Conservation (phyloP, 2,329 filamentous ascomycete genomes). For the Colletotrichum zoysiae region DNA sequence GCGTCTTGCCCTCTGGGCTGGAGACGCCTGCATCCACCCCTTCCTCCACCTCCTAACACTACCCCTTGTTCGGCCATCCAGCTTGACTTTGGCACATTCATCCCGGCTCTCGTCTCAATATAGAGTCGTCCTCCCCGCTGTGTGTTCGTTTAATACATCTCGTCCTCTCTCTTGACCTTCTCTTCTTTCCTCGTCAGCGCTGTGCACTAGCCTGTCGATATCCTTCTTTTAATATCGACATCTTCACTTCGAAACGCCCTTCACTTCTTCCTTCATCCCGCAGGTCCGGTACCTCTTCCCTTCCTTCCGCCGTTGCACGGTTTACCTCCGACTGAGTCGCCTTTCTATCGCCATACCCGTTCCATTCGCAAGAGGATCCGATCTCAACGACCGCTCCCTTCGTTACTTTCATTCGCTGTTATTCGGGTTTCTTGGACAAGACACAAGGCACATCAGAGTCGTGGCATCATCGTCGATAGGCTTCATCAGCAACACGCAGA, state of each 20-base stretch:
- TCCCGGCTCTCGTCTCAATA: slow-evolving; percentile 50
- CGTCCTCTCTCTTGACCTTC: slow-evolving; percentile 48
- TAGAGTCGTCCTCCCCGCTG: slow-evolving; percentile 48
- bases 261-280: slow-evolving; percentile 48
- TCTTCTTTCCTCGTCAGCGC: slow-evolving; percentile 56
- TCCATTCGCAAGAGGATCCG: slow-evolving; percentile 39
- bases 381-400: slow-evolving; percentile 43
- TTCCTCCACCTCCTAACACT: slow-evolving; percentile 17
- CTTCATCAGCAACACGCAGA: slow-evolving; percentile 19
- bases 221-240: slow-evolving; percentile 64
- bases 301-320: slow-evolving; percentile 45
- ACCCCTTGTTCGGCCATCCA: slow-evolving; percentile 35
- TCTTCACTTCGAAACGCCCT: slow-evolving; percentile 49
- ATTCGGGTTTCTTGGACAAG: slow-evolving; percentile 29
- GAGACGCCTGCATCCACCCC: slow-evolving; percentile 41
- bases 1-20: slow-evolving; percentile 55
- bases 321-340: slow-evolving; percentile 43
- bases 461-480: slow-evolving; percentile 15
- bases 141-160: slow-evolving; percentile 41
- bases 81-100: slow-evolving; percentile 34
- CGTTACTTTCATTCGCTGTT: slow-evolving; percentile 42
- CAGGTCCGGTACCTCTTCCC: slow-evolving; percentile 67
- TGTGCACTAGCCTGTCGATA: slow-evolving; percentile 67
- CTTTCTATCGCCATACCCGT: slow-evolving; percentile 38
- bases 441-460: slow-evolving; percentile 29